Evolutionary conservation across 768 basidiomycete species (phyloP).

Genomic region (Termitomyces bulborhizus): DNA sequence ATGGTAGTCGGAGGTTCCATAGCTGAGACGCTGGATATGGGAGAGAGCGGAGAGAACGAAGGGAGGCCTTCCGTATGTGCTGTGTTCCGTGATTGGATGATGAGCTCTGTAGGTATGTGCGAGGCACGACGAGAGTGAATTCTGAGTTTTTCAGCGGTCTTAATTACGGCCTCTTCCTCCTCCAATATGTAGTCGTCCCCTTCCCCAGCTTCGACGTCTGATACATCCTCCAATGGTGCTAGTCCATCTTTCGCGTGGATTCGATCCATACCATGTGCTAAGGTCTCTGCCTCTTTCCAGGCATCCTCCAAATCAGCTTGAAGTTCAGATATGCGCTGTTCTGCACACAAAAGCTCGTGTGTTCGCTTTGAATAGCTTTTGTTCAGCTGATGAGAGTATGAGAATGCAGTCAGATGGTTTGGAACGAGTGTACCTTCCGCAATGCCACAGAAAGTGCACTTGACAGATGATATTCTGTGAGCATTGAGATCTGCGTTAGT

Average conservation of each 20-base stretch:
- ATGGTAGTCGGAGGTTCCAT: neutral
- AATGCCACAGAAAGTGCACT: constrained; percentile 76
- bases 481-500: constrained; percentile 50
- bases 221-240: neutral
- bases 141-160: constrained; percentile 39
- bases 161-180: constrained; percentile 31
- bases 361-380: constrained; percentile 64
- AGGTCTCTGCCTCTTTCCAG: constrained; percentile 70
- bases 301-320: constrained; percentile 74
- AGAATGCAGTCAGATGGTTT: neutral
- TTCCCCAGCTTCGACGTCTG: constrained; percentile 30
- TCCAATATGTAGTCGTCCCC: neutral
- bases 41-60: constrained; percentile 12
- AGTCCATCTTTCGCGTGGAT: constrained; percentile 31
- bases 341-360: constrained; percentile 44
- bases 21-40: constrained; percentile 10
- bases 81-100: constrained; percentile 9
- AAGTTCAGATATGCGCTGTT: constrained; percentile 44
- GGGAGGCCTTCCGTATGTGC: constrained; percentile 12
- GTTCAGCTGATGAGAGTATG: constrained; percentile 41
- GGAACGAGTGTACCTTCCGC: constrained; percentile 44
- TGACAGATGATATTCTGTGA: constrained; percentile 63
- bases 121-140: constrained; percentile 22
- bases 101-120: constrained; percentile 5
- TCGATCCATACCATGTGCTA: constrained; percentile 69